phyloP scores from a whole-genome alignment of 306 rosid genomes.

The Cicer yamashitae region DNA sequence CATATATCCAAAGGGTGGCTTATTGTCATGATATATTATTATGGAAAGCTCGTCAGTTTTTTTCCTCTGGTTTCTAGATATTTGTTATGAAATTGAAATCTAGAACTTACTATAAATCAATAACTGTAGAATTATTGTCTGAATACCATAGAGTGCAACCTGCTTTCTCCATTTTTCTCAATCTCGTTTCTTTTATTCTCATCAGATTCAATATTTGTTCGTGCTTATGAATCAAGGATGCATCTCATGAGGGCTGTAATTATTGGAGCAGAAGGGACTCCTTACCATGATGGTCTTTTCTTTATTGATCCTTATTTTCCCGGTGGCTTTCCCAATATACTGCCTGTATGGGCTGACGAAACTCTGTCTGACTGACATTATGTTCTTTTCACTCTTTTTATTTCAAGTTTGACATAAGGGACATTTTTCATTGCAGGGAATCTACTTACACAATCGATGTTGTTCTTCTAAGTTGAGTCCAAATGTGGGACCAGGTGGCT shows the following conservation, averaged over 20 bases:
- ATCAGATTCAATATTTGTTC: conserved; percentile 80
- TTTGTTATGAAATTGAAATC: conserved; percentile 6
- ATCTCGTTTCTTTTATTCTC: conserved; percentile 19
- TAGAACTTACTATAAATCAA: background rate
- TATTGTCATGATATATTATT: conserved; percentile 19
- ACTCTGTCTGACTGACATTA: background rate
- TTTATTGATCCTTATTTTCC: conserved; percentile 90
- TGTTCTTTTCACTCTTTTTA: conserved; percentile 18
- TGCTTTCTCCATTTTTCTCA: background rate
- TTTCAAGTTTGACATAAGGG: background rate
- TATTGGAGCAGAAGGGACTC: conserved; percentile 95
- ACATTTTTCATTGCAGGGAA: background rate
- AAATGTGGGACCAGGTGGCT: background rate
- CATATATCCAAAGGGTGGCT: background rate
- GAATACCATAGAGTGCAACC: conserved; percentile 20
- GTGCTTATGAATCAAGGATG: conserved; percentile 81
- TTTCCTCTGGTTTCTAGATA: background rate
- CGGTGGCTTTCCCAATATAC: conserved; percentile 65
- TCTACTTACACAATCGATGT: background rate
- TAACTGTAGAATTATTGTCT: too few relatives aligned
- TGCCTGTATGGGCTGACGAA: conserved; percentile 69
- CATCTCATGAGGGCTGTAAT: conserved; percentile 94
- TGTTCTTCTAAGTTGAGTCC: background rate
- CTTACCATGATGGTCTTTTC: conserved; percentile 94
- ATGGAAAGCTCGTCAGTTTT: background rate